Base-by-base conservation (phyloP, 306 rosid genomes). In the Ochetophila trinervis region DNA sequence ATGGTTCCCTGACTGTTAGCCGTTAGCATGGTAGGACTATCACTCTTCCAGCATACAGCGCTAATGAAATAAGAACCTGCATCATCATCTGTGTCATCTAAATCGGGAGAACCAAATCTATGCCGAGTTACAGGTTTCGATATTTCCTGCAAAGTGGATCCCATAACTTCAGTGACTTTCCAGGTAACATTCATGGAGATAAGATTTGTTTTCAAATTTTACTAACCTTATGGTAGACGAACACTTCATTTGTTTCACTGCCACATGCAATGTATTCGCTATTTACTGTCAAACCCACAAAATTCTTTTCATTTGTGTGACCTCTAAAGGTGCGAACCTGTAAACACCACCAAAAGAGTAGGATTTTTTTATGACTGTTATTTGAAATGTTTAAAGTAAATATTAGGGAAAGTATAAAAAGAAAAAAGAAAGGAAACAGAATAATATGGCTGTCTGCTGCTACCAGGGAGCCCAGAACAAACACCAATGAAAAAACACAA, bases 1-100 rank as follows among this genome's bases (percentile, higher is more conserved):
- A 93, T 93, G 60, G 96, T 94, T 74, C 99, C 97, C 74, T 84
- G 96, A 76, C 99, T 94, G 69, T 94, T 94, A 49, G 99, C 99
- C 22, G 95, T 84, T 79, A 94, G 86, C 84, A 94, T 80, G 34
- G 96, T 94, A 59, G 97, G 90, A 73, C 91, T 88, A 70, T 90
- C 91, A 44, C 95, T 90, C 90, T 94, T 88, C 97, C 99, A 94
- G 76, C 96, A 94, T 63, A 94, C 99, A 17, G 97, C 96, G 40
- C 99, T 94, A 62, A 94, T 94, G 84, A 94, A 94, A 77, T 84
- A 86, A 23, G 96, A 86, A 60, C 85, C 91, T 0, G 82, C 85
- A 67, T 88, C 99, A 51, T 94, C 99, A 54, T 94, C 99, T 0
- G 81, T 54, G 12, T 90, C 97, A 1, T 85, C 91, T 62, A 76